These are phyloP conservation scores for Leccinum cinnamomeum DNA, from an alignment of 1,284 basidiomycete species.

Conservation along the genomic window DNA sequence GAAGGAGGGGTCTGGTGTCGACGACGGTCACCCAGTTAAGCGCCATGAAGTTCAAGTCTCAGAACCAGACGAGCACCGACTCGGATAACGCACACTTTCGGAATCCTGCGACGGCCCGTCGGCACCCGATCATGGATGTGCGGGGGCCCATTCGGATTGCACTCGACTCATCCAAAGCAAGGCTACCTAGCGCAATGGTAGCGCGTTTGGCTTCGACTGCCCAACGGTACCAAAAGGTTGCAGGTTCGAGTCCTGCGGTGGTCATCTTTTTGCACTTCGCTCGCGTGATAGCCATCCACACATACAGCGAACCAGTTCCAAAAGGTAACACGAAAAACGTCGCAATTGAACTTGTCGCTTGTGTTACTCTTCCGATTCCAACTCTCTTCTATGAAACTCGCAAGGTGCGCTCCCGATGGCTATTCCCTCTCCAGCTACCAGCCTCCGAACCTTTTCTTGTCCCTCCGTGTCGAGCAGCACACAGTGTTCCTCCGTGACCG, in stretches of 20 bases:
- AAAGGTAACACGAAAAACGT: constrained; percentile 1
- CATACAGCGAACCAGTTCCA: neutral
- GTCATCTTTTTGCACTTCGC: constrained; percentile 32
- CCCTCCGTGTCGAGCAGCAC: constrained; percentile 42
- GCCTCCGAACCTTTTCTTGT: constrained; percentile 39
- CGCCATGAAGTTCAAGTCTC: constrained; percentile 50
- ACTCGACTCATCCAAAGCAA: neutral
- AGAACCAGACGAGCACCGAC: neutral
- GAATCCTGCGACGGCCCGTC: neutral
- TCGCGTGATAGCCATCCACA: no score
- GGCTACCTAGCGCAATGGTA: constrained; percentile 53
- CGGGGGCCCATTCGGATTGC: neutral
- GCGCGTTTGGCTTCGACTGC: constrained; percentile 85
- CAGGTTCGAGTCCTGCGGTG: constrained; percentile 88
- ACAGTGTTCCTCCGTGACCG: constrained; percentile 53
- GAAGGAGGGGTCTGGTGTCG: constrained; percentile 57
- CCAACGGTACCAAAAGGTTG: constrained; percentile 74
- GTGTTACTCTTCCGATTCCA: constrained; percentile 16
- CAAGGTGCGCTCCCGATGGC: constrained; percentile 68
- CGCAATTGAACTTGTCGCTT: neutral
- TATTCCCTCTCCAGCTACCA: constrained; percentile 65
- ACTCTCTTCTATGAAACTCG: constrained; percentile 55
- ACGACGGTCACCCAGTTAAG: constrained; percentile 76
- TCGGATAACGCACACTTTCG: neutral
- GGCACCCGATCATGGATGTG: neutral